phyloP scores from a whole-genome alignment of 2,329 filamentous ascomycete genomes.

The Paraphaeosphaeria minitans region DNA sequence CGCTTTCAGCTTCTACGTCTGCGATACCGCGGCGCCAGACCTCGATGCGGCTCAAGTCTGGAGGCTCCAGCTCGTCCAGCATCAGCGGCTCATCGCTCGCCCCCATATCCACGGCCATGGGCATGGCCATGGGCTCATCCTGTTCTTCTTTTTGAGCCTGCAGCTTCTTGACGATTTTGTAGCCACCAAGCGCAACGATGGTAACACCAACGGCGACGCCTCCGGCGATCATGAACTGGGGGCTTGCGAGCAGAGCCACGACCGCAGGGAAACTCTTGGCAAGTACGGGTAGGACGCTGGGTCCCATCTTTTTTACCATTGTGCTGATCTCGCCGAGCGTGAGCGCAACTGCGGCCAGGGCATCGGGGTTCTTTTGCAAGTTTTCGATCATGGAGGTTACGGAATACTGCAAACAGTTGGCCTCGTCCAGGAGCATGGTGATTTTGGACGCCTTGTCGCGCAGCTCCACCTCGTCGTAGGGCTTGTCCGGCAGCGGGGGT shows the following conservation, averaged over 20 bases:
- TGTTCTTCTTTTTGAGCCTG: conserved; percentile 51
- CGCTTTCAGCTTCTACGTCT: conserved; percentile 58
- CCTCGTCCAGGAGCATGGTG: conserved; percentile 80
- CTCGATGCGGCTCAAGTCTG: conserved; percentile 64
- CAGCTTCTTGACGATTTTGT: conserved; percentile 95
- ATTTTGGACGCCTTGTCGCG: conserved; percentile 74
- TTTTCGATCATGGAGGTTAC: conserved; percentile 82
- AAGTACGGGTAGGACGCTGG: conserved; percentile 73
- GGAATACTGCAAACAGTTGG: conserved; percentile 84
- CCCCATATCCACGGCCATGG: not conserved
- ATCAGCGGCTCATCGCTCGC: conserved; percentile 16
- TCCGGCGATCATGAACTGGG: conserved; percentile 92
- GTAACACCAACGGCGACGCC: conserved; percentile 91
- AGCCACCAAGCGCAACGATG: conserved; percentile 92
- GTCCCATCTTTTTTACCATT: conserved; percentile 81
- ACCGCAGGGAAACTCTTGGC: conserved; percentile 84
- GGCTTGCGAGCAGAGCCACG: conserved; percentile 83
- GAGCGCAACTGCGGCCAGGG: conserved; percentile 90
- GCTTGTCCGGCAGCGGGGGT: conserved; percentile 63
- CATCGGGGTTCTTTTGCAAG: conserved; percentile 81
- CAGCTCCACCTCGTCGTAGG: conserved; percentile 62
- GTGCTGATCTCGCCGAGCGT: conserved; percentile 90
- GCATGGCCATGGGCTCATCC: conserved; percentile 15
- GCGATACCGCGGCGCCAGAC: conserved; percentile 68
- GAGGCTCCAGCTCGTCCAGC: conserved; percentile 63